A percentile compares a stretch with the other conserved stretches of the same genome.
Evolutionary conservation across 192 early-diverging fungal species (phyloP).

Genomic region (Pilobolus umbonatus): DNA sequence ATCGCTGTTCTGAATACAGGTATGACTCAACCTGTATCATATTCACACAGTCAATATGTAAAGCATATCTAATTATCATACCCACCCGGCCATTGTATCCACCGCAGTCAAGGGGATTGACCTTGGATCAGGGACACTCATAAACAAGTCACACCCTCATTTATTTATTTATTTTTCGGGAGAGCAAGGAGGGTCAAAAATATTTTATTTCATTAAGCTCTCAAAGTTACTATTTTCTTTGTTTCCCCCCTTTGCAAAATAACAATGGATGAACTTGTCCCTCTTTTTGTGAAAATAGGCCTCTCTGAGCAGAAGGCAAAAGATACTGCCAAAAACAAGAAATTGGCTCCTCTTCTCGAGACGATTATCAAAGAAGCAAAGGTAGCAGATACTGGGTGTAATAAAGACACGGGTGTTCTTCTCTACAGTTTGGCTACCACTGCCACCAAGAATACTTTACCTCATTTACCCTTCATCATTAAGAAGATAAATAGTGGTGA

Average conservation of each 20-base stretch:
- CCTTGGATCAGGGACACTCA: neutral
- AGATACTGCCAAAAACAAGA: constrained; percentile 95
- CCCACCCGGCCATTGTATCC: too few relatives aligned
- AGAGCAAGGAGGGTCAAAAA: too few relatives aligned
- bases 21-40: too few relatives aligned
- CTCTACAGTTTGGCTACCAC: constrained; percentile 88
- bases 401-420: constrained; percentile 65
- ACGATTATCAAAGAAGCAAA: constrained; percentile 67
- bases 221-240: constrained; percentile 6
- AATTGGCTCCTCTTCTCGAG: constrained; percentile 76
- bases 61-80: too few relatives aligned
- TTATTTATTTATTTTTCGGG: too few relatives aligned
- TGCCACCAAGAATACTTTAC: constrained; percentile 63
- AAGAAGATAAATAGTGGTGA: constrained; percentile 66
- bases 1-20: too few relatives aligned
- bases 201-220: too few relatives aligned
- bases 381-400: constrained; percentile 37
- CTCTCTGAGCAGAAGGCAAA: constrained; percentile 88
- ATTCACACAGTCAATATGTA: too few relatives aligned
- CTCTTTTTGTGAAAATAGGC: constrained; percentile 82
- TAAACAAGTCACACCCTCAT: neutral
- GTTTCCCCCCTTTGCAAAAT: neutral
- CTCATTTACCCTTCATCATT: constrained; percentile 79
- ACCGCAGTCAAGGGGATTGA: too few relatives aligned
- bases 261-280: constrained; percentile 45